These are phyloP conservation scores for Globisporangium spiculum DNA, from an alignment of 352 stramenopile genomes.

Conservation along the genomic window DNA sequence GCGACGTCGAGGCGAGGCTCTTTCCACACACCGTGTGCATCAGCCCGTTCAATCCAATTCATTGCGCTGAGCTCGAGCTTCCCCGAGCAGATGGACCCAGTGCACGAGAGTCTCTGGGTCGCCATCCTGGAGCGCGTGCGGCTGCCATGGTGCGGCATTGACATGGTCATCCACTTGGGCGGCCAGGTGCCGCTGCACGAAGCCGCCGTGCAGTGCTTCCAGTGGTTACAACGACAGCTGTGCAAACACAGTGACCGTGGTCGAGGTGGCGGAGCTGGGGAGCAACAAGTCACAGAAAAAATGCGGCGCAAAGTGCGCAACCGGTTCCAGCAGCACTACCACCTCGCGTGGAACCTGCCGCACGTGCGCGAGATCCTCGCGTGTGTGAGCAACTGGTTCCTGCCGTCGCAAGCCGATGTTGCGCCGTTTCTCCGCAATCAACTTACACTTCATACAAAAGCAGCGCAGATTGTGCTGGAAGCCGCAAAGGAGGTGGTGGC, in stretches of 20 bases:
- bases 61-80: conserved; percentile 71
- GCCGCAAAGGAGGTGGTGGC: conserved; percentile 47
- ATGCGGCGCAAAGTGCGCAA: conserved; percentile 41
- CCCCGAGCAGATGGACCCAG: conserved; percentile 53
- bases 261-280: not conserved
- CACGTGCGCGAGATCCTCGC: conserved; percentile 58
- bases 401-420: conserved; percentile 51
- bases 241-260: conserved; percentile 8
- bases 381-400: conserved; percentile 65
- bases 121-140: conserved; percentile 41
- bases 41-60: conserved; percentile 34
- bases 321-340: conserved; percentile 75
- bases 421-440: conserved; percentile 61
- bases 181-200: conserved; percentile 77
- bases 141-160: conserved; percentile 64
- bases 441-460: conserved; percentile 22
- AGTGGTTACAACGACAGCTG: conserved; percentile 49
- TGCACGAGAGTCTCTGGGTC: conserved; percentile 58
- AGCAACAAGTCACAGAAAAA: not conserved
- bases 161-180: conserved; percentile 68
- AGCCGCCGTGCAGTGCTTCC: conserved; percentile 55
- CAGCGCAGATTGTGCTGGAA: conserved; percentile 37
- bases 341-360: conserved; percentile 59
- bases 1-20: conserved; percentile 39
- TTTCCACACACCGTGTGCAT: conserved; percentile 53